A percentile compares a stretch with the other conserved stretches of the same genome.
Conservation (phyloP, 2,329 filamentous ascomycete species). For the Venturia nashicola region DNA sequence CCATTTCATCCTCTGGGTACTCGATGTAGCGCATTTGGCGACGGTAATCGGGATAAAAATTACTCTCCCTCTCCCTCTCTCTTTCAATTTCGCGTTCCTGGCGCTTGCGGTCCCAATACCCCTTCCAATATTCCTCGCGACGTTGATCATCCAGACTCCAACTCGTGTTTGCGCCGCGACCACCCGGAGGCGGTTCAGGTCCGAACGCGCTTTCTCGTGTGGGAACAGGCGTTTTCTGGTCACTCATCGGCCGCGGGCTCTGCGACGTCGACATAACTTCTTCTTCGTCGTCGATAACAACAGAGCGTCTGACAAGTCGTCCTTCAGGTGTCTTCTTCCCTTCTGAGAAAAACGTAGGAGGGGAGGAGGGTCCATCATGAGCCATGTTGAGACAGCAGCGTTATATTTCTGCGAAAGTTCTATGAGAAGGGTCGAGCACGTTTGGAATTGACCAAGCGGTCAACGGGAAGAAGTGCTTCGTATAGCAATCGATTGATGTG, state of each 20-base stretch:
- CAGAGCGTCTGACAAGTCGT: conserved; percentile 11
- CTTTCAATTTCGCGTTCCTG: conserved; percentile 1
- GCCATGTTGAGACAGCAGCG: conserved; percentile 4
- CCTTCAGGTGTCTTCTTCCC: conserved; percentile 11
- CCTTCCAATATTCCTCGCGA: conserved; percentile 8
- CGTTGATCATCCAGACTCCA: conserved; percentile 5
- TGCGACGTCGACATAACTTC: background rate
- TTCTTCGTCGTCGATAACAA: conserved; percentile 5
- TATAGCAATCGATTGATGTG: background rate
- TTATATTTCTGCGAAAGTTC: background rate
- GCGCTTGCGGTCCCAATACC: conserved; percentile 6
- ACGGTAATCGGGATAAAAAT: background rate
- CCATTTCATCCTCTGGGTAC: conserved; percentile 1
- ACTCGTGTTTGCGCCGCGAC: background rate
- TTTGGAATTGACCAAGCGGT: background rate
- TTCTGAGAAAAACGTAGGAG: conserved; percentile 6
- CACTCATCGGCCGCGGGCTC: background rate
- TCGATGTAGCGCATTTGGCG: conserved; percentile 5
- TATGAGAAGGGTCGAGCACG: background rate
- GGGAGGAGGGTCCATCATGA: conserved; percentile 4
- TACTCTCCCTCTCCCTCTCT: conserved; percentile 2
- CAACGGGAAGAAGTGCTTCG: background rate
- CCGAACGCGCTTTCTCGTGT: background rate
- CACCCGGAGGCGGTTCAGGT: background rate
- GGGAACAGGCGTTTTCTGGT: background rate